phyloP scores from a whole-genome alignment of 352 stramenopile species.

The Globisporangium sylvaticum region DNA sequence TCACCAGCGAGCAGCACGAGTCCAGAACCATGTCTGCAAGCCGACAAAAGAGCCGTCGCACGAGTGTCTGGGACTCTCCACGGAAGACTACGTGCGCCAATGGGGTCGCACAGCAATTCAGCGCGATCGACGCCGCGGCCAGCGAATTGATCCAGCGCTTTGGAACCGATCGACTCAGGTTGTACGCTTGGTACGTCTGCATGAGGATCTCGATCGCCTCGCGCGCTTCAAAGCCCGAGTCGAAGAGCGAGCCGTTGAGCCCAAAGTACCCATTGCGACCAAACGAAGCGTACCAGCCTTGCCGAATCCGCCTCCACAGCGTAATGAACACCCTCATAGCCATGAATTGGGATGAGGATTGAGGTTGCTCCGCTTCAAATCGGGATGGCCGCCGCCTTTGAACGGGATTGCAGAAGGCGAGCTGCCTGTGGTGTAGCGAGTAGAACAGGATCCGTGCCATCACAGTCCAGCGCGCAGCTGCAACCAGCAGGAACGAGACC shows the following conservation, averaged over 20 bases:
- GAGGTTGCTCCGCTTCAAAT: background rate
- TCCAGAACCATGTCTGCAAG: slow-evolving; percentile 17
- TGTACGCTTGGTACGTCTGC: slow-evolving; percentile 24
- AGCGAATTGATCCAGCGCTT: slow-evolving; percentile 22
- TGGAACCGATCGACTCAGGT: slow-evolving; percentile 16
- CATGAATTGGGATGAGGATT: background rate
- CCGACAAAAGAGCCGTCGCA: slow-evolving; percentile 10
- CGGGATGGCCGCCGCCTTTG: background rate
- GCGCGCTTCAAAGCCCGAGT: slow-evolving; percentile 10
- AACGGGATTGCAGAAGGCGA: background rate
- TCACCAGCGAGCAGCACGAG: slow-evolving; percentile 20
- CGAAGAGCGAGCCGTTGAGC: slow-evolving; percentile 11
- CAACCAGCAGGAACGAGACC: background rate
- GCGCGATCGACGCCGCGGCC: slow-evolving; percentile 14
- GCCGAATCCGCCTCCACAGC: background rate
- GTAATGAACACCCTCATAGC: background rate
- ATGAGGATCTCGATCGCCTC: slow-evolving; percentile 18
- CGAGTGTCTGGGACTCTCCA: background rate
- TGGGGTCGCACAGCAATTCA: slow-evolving; percentile 17
- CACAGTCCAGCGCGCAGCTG: background rate
- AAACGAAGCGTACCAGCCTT: slow-evolving; percentile 12
- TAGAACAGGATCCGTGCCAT: background rate
- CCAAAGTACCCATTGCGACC: slow-evolving; percentile 16
- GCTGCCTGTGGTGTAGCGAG: background rate
- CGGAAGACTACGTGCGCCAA: slow-evolving; percentile 10